These are phyloP conservation scores for Suillus fuscotomentosus DNA, from an alignment of 768 basidiomycete genomes.

Conservation along the genomic window DNA sequence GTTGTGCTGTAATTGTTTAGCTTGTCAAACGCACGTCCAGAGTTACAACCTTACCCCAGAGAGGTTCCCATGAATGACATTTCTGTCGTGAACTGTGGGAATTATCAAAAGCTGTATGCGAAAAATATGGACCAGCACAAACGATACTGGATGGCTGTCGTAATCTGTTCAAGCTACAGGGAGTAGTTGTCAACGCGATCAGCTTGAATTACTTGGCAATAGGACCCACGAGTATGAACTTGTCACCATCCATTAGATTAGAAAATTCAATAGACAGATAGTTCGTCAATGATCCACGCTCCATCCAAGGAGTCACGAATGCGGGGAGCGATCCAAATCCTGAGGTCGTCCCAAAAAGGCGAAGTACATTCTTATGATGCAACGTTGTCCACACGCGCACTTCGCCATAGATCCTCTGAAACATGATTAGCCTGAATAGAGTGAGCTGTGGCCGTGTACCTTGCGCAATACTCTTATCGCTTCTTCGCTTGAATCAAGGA, in stretches of 20 bases:
- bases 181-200: not conserved
- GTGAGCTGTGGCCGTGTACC: not conserved
- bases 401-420: not conserved
- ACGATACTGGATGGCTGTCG: conserved; percentile 8
- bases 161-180: conserved; percentile 4
- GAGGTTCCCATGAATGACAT: conserved; percentile 10
- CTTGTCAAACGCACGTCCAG: not conserved
- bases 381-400: not conserved
- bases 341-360: conserved; percentile 16
- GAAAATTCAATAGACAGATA: conserved; percentile 12
- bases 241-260: conserved; percentile 5
- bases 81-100: conserved; percentile 6
- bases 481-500: not conserved
- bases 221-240: conserved; percentile 16
- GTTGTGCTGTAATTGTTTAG: conserved; percentile 7
- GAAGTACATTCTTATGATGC: conserved; percentile 18
- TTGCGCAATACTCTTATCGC: not conserved
- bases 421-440: not conserved
- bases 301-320: conserved; percentile 25
- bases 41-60: not conserved
- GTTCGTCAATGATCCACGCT: conserved; percentile 21
- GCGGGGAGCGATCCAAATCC: conserved; percentile 22
- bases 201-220: not conserved
- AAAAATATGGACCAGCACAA: not conserved
- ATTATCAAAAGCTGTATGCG: not conserved